phyloP scores from a whole-genome alignment of 1,284 basidiomycete species.

The Meripilus lineatus region DNA sequence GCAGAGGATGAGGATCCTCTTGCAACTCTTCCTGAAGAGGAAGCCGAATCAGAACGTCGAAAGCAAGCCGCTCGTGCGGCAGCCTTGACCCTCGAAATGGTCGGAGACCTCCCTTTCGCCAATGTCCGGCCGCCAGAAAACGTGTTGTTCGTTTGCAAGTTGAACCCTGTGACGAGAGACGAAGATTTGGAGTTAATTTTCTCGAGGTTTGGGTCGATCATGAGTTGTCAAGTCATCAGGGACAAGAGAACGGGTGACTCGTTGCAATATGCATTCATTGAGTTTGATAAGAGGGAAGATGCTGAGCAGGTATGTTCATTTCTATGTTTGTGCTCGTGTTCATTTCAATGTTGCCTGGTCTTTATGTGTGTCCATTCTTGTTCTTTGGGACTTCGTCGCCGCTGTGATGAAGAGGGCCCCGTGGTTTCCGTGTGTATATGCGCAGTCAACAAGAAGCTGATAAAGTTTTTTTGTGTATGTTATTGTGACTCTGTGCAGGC shows the following conservation, averaged over 20 bases:
- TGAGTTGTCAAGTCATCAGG: constrained; percentile 96
- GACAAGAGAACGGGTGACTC: constrained; percentile 96
- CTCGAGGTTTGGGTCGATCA: constrained; percentile 90
- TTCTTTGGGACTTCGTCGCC: no score
- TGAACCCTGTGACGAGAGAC: constrained; percentile 92
- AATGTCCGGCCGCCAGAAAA: constrained; percentile 98
- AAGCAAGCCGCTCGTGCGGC: constrained; percentile 87
- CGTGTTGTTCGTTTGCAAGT: constrained; percentile 97
- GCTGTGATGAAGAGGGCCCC: no score
- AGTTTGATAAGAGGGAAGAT: constrained; percentile 90
- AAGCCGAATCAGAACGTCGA: constrained; percentile 74
- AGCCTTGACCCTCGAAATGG: constrained; percentile 97
- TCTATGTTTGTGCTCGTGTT: not conserved
- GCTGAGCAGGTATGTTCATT: constrained; percentile 75
- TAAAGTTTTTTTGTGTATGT: no score
- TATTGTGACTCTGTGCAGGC: no score
- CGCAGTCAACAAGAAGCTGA: not conserved
- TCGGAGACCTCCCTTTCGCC: constrained; percentile 96
- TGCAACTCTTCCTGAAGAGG: constrained; percentile 73
- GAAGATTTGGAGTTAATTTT: constrained; percentile 98
- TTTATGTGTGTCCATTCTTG: no score
- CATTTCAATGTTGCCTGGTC: not conserved
- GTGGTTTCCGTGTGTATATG: no score
- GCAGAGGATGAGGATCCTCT: constrained; percentile 88
- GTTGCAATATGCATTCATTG: constrained; percentile 97